Evolutionary conservation across 2,329 filamentous ascomycete species (phyloP).

Genomic region (Dryadomyces sulphureus): DNA sequence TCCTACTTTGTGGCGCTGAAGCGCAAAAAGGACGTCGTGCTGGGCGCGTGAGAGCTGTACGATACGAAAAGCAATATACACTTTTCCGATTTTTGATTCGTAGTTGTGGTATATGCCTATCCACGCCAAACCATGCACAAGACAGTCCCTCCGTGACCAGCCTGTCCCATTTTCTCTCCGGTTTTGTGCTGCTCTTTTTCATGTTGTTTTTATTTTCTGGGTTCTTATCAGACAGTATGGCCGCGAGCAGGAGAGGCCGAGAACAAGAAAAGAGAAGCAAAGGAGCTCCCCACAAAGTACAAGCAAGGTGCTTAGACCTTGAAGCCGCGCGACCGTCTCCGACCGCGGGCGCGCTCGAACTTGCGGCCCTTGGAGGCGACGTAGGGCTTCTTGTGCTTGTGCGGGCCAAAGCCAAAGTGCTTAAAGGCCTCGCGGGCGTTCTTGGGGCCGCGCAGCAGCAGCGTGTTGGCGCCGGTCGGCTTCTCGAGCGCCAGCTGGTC

Average conservation of each 20-base stretch:
- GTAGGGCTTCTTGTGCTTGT: slow-evolving; percentile 98
- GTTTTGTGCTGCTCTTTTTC: background rate
- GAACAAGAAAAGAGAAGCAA: slow-evolving; percentile 3
- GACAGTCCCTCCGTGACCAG: background rate
- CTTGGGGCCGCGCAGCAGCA: slow-evolving; percentile 96
- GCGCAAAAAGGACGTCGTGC: slow-evolving; percentile 36
- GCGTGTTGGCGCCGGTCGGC: slow-evolving; percentile 91
- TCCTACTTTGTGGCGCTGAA: slow-evolving; percentile 70
- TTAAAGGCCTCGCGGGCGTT: slow-evolving; percentile 95
- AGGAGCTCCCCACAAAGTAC: background rate
- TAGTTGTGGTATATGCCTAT: slow-evolving; percentile 3
- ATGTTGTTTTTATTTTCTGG: background rate
- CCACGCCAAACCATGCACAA: slow-evolving; percentile 7
- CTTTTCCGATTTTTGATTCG: background rate
- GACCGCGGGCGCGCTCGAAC: slow-evolving; percentile 98
- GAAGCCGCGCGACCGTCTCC: slow-evolving; percentile 97
- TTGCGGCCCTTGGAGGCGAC: slow-evolving; percentile 98
- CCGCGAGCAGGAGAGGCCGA: too few species aligned
- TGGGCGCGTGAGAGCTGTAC: slow-evolving; percentile 6
- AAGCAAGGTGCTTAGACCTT: slow-evolving; percentile 60
- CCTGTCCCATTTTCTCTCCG: background rate
- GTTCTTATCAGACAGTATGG: background rate
- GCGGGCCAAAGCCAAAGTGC: slow-evolving; percentile 97
- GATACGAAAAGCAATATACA: background rate
- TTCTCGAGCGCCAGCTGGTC: slow-evolving; percentile 94